Evolutionary conservation across 2,329 filamentous ascomycete genomes (phyloP).

Genomic region (Penicillium sp.): DNA sequence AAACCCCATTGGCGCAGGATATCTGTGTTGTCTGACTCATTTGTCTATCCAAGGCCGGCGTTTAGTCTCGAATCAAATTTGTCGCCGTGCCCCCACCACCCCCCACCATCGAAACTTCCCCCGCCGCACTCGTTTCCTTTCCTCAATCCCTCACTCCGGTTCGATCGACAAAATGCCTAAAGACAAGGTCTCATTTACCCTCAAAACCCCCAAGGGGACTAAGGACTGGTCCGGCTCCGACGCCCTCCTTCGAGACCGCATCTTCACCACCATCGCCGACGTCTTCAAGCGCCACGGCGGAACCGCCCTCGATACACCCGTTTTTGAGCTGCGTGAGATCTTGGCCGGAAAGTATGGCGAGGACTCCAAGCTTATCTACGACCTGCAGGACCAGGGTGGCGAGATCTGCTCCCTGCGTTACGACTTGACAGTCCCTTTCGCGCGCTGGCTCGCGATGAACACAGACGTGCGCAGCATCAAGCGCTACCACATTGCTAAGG

Average conservation of each 20-base stretch:
- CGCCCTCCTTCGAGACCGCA: slow-evolving; percentile 77
- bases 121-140: slow-evolving; percentile 28
- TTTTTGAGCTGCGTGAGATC: slow-evolving; percentile 86
- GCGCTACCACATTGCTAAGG: slow-evolving; percentile 93
- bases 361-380: slow-evolving; percentile 89
- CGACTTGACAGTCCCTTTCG: slow-evolving; percentile 86
- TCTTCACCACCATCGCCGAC: slow-evolving; percentile 72
- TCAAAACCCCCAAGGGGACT: slow-evolving; percentile 90
- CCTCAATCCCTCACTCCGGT: slow-evolving; percentile 17
- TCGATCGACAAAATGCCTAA: slow-evolving; percentile 32
- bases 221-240: slow-evolving; percentile 81
- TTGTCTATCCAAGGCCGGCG: slow-evolving; percentile 19
- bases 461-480: slow-evolving; percentile 79
- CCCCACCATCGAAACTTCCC: slow-evolving; percentile 27
- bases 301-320: slow-evolving; percentile 75
- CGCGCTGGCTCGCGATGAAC: slow-evolving; percentile 92
- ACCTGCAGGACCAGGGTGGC: slow-evolving; percentile 82
- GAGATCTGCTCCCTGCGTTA: slow-evolving; percentile 83
- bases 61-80: slow-evolving; percentile 28
- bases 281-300: slow-evolving; percentile 84
- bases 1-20: slow-evolving; percentile 14
- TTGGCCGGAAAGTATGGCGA: slow-evolving; percentile 89
- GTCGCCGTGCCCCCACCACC: slow-evolving; percentile 28
- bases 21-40: slow-evolving; percentile 19
- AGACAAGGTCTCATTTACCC: slow-evolving; percentile 56